phyloP scores from a whole-genome alignment of 1,139 yeast species.

The Yamadazyma diospyri region DNA sequence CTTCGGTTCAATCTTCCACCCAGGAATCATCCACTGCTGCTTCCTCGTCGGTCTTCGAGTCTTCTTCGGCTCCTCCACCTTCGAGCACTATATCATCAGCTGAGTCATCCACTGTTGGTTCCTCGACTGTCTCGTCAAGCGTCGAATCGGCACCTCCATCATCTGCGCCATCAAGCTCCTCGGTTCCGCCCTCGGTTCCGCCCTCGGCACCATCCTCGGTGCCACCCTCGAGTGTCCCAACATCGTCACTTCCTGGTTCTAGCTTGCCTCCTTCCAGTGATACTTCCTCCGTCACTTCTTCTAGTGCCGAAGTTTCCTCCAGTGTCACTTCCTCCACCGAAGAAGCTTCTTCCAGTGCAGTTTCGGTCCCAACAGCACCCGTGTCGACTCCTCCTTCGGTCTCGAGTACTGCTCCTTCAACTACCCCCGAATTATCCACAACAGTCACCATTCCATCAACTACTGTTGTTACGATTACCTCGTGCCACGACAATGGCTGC shows the following conservation, averaged over 20 bases:
- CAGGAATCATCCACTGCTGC: neutral
- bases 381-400: neutral
- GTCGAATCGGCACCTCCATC: neutral
- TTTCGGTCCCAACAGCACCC: constrained; percentile 4
- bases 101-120: neutral
- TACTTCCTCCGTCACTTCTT: neutral
- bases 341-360: constrained; percentile 4
- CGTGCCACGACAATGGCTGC: constrained; percentile 38
- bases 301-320: constrained; percentile 12
- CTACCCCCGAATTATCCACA: constrained; percentile 1
- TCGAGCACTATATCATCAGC: neutral
- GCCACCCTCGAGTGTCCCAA: neutral
- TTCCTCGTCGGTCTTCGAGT: neutral
- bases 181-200: neutral
- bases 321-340: constrained; percentile 7
- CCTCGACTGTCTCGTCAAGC: neutral
- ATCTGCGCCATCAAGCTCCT: constrained; percentile 1
- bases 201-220: neutral
- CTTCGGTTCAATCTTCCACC: neutral
- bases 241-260: constrained; percentile 3
- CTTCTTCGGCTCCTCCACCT: neutral
- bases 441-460: constrained; percentile 7
- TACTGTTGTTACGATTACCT: constrained; percentile 44
- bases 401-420: neutral
- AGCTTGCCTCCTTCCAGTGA: neutral